Base-by-base conservation (phyloP, 306 rosid species). In the Luffa acutangula region DNA sequence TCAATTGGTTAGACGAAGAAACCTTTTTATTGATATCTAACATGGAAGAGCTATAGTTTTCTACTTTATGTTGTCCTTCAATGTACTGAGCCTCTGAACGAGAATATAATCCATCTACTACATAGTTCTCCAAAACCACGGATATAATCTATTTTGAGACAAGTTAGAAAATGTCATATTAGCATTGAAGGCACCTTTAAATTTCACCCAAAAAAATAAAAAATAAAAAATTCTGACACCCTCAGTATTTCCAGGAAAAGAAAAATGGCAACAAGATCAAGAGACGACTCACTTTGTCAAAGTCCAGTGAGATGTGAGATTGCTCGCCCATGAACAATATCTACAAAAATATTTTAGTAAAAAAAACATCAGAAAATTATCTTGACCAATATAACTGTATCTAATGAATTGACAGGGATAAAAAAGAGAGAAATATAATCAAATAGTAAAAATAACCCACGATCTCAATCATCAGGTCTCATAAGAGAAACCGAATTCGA, bases 281-380 rank as follows among this genome's bases (percentile, higher is more conserved):
- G 83, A 74, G 65, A 79, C 76, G 46, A 84, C 97, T 91, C 89
- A 92, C 97, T 54, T 87, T 83, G 83, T 95, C 97, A 60, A 93
- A 89, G 82, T 91, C 93, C 98, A 92, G 86, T 42, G 94, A 90
- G 79, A 90, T 89, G 81, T 95, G 97, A 66, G 97, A 93, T 52
- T 95, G 97, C 87, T 92, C 96, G 37, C 97, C 93, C 98, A 95
- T 95, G 93, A 95, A 95, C 79, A 71, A 83, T 78, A 95, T 92
- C 98, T 95, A 73, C 48, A 80, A 80, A 80, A 54, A 79, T 56
- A 58, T 43, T 77, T 62, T 60, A 45, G 21, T 2, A 77, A 81
- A 60, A 82, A 75, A 72, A 75, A 57, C 69, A 46, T 70, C 53
- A 58, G 81, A 67, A 74, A 79, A 76, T 25, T 14, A 53, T 78